Percentiles rank a stretch among this genome's conserved stretches.
Conservation (phyloP, 2,329 filamentous ascomycete species). For the Colletotrichum sp. region DNA sequence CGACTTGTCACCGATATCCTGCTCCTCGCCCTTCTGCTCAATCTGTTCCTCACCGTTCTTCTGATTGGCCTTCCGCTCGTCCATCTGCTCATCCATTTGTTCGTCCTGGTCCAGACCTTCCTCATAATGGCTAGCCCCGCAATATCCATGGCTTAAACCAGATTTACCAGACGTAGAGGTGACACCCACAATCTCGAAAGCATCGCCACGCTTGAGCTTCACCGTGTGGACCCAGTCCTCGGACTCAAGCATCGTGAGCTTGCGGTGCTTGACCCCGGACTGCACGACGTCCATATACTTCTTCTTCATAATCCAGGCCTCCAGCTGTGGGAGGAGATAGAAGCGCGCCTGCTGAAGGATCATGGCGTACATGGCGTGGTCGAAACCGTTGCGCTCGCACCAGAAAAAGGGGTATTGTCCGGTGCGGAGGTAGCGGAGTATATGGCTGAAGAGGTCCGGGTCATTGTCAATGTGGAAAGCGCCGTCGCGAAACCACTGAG, state of each 20-base stretch:
- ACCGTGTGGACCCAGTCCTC: background rate
- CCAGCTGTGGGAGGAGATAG: constrained; percentile 31
- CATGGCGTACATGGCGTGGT: constrained; percentile 37
- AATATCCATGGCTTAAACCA: background rate
- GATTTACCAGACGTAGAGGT: background rate
- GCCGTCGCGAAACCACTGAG: constrained; percentile 2
- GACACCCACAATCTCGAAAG: background rate
- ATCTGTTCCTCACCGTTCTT: background rate
- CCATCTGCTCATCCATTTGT: background rate
- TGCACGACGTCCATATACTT: constrained; percentile 23
- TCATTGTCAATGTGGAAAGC: constrained; percentile 38
- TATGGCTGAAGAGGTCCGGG: constrained; percentile 36
- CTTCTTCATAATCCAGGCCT: constrained; percentile 27
- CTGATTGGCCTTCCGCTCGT: background rate
- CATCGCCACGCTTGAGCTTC: background rate
- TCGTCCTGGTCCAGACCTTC: background rate
- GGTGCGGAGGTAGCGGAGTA: constrained; percentile 38
- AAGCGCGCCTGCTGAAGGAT: constrained; percentile 36
- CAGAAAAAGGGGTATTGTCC: constrained; percentile 39
- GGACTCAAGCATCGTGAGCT: background rate
- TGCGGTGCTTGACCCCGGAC: constrained; percentile 3
- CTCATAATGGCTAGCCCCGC: background rate
- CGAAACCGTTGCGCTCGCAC: constrained; percentile 29
- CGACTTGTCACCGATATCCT: background rate
- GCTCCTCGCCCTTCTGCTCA: background rate